Evolutionary conservation across 805 yeast genomes (phyloP), one percentile per base, ranked within the genome.

Genomic region (Wilhelminamyces savonicus): DNA sequence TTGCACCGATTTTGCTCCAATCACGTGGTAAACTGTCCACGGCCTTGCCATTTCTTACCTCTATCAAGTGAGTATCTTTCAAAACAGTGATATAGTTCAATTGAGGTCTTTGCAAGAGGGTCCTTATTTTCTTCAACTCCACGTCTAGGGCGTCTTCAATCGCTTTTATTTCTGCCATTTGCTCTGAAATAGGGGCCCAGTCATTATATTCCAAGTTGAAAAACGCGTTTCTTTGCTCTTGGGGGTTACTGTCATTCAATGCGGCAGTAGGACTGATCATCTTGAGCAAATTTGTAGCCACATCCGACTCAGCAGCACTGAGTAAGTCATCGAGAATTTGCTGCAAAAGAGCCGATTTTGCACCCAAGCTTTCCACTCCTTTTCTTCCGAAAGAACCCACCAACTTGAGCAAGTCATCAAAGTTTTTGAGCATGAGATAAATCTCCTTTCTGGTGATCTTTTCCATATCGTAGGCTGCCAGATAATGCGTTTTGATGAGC

Each of bases 1-100:
- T 71, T 7, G 81, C 81, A 43, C 74, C 81, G 16, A 83, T 71
- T 41, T 84, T 81, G 9, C 80, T 56, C 95, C 96, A 90, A 29
- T 74, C 76, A 2, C 59, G 43, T 0, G 97, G 97, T 2, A 88
- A 54, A 1, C 58, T 53, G 24, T 71, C 72, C 2, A 70, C 62
- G 25, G 72, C 72, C 9, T 70, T 55, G 1, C 61, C 62, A 37
- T 78, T 77, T 25, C 85, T 60, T 0, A 90, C 78, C 44, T 88
- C 96, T 14, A 92, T 68, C 27, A 88, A 58, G 46, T 79, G 82
- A 2, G 85, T 80, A 13, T 80, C 82, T 30, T 76, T 78, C 29
- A 71, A 66, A 31, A 72, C 76, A 10, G 77, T 68, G 16, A 65
- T 60, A 43, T 63, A 86, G 13, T 67, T 59, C 30, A 82, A 48